Evolutionary conservation across 495 filamentous ascomycete species (phyloP).

Genomic region (Halenospora varia): DNA sequence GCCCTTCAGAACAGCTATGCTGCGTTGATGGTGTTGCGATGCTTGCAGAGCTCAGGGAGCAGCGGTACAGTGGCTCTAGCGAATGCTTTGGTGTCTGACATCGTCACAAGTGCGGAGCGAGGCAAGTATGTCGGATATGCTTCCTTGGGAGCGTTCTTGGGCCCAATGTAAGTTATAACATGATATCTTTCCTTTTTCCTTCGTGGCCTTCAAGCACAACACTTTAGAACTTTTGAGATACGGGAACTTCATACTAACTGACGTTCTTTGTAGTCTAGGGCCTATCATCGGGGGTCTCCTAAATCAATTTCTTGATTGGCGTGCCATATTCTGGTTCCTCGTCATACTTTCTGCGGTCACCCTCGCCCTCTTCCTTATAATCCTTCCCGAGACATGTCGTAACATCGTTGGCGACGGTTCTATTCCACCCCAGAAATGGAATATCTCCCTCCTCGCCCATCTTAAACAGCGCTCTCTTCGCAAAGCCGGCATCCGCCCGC

Average conservation of each 20-base stretch:
- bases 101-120: slow-evolving; percentile 44
- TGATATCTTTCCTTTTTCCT: too few relatives aligned
- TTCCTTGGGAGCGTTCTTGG: slow-evolving; percentile 45
- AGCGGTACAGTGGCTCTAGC: slow-evolving; percentile 44
- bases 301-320: slow-evolving; percentile 61
- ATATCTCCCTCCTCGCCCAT: slow-evolving; percentile 35
- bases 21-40: slow-evolving; percentile 46
- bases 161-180: too few relatives aligned
- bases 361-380: slow-evolving; percentile 58
- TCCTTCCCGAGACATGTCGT: slow-evolving; percentile 63
- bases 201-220: too few relatives aligned
- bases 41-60: slow-evolving; percentile 49
- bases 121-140: slow-evolving; percentile 43
- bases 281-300: slow-evolving; percentile 73
- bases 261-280: too few relatives aligned
- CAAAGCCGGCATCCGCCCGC: background rate
- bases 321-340: slow-evolving; percentile 81
- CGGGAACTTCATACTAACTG: too few relatives aligned
- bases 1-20: slow-evolving; percentile 46
- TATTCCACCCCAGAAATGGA: slow-evolving; percentile 36
- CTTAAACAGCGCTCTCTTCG: slow-evolving; percentile 22
- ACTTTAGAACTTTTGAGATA: too few relatives aligned
- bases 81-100: slow-evolving; percentile 47
- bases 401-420: slow-evolving; percentile 65
- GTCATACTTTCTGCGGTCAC: slow-evolving; percentile 64